Conservation (phyloP, 2,329 filamentous ascomycete genomes). For the Peltaster fructicola region DNA sequence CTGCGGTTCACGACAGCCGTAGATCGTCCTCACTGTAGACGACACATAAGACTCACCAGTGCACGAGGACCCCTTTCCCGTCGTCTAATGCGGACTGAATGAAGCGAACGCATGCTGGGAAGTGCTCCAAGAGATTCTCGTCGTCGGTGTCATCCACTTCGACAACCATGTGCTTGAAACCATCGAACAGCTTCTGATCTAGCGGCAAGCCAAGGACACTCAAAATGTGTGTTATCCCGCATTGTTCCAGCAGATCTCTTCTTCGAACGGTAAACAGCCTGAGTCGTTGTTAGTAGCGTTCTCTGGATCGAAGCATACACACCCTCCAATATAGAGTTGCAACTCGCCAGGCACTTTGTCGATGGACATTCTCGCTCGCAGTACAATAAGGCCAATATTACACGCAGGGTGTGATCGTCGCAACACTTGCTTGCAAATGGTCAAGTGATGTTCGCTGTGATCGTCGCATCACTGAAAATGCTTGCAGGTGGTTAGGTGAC, state of each 20-base stretch:
- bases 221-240: constrained; percentile 77
- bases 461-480: too few species aligned
- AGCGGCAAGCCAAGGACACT: constrained; percentile 54
- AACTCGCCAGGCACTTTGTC: constrained; percentile 51
- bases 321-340: constrained; percentile 68
- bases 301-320: constrained; percentile 18
- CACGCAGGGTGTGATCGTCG: too few species aligned
- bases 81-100: constrained; percentile 57
- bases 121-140: constrained; percentile 66
- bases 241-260: constrained; percentile 48
- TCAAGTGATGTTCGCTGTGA: too few species aligned
- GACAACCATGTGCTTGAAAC: constrained; percentile 55
- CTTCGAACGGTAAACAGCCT: constrained; percentile 68
- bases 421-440: too few species aligned
- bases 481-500: too few species aligned
- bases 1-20: too few species aligned
- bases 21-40: too few species aligned
- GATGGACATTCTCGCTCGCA: too few species aligned
- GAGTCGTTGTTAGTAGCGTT: constrained; percentile 6
- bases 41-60: constrained; percentile 28
- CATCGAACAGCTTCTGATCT: constrained; percentile 36
- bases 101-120: constrained; percentile 51
- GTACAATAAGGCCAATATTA: too few species aligned
- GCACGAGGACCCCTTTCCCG: constrained; percentile 46
- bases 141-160: constrained; percentile 85